phyloP scores from a whole-genome alignment of 2,329 filamentous ascomycete genomes.

The Colletotrichum sublineola region DNA sequence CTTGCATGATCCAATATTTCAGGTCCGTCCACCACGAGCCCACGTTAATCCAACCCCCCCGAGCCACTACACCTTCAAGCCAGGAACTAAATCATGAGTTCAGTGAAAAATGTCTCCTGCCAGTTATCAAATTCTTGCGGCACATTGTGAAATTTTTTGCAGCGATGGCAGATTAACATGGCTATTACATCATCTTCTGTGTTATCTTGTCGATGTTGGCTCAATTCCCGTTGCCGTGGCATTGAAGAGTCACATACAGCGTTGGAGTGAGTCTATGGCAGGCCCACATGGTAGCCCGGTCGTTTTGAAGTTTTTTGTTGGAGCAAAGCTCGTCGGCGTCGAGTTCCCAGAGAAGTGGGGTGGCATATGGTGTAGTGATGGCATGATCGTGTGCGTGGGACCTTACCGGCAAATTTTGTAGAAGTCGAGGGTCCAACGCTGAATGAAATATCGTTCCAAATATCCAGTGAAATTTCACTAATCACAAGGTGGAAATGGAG shows the following conservation, averaged over 20 bases:
- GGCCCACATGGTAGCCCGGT: constrained; percentile 52
- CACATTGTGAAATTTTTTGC: background rate
- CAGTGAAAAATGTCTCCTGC: background rate
- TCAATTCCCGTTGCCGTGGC: constrained; percentile 48
- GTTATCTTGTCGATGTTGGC: background rate
- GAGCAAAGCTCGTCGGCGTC: constrained; percentile 48
- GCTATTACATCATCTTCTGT: background rate
- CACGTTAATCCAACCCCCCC: background rate
- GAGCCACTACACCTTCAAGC: background rate
- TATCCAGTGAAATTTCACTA: constrained; percentile 38
- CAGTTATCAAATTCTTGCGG: background rate
- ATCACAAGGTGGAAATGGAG: constrained; percentile 51
- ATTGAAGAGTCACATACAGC: too few species aligned
- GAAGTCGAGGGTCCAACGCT: constrained; percentile 46
- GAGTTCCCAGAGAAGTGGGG: constrained; percentile 52
- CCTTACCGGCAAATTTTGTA: constrained; percentile 49
- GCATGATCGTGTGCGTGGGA: constrained; percentile 49
- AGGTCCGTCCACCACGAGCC: background rate
- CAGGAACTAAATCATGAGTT: background rate
- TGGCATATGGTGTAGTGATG: constrained; percentile 52
- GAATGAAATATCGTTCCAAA: constrained; percentile 36
- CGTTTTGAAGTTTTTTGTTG: constrained; percentile 54
- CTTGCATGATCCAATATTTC: background rate
- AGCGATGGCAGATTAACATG: background rate
- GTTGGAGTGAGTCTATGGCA: constrained; percentile 43